A percentile compares a stretch with the other conserved stretches of the same genome.
Evolutionary conservation across 495 filamentous ascomycete genomes (phyloP).

Genomic region (Bryoglossum gracile): DNA sequence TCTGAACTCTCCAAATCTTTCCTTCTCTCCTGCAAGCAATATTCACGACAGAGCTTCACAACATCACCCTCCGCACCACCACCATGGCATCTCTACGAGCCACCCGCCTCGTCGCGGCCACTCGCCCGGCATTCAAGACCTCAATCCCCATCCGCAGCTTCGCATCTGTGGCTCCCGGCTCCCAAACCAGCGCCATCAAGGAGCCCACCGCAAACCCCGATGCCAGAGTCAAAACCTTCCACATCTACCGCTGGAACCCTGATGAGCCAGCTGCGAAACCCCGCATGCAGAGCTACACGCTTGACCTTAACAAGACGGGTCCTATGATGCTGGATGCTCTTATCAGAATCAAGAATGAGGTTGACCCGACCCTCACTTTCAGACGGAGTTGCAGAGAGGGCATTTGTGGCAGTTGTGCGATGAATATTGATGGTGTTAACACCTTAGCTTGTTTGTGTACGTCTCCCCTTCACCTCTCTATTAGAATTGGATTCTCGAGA

Average conservation of each 20-base stretch:
- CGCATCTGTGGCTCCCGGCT: constrained; percentile 38
- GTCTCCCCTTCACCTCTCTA: constrained; percentile 29
- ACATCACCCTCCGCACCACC: constrained; percentile 24
- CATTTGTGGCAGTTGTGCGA: constrained; percentile 96
- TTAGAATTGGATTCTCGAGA: too few relatives aligned
- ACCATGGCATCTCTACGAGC: constrained; percentile 79
- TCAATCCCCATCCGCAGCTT: constrained; percentile 12
- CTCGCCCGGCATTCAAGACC: constrained; percentile 41
- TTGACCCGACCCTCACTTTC: constrained; percentile 95
- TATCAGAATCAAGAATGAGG: constrained; percentile 97
- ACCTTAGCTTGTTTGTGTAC: constrained; percentile 95
- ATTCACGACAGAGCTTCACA: too few relatives aligned
- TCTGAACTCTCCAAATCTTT: too few relatives aligned
- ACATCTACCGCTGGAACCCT: constrained; percentile 98
- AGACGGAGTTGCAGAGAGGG: constrained; percentile 92
- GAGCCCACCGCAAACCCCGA: constrained; percentile 47
- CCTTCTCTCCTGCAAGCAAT: too few relatives aligned
- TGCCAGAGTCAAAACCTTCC: constrained; percentile 82
- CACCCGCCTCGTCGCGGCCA: constrained; percentile 53
- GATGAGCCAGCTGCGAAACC: constrained; percentile 87
- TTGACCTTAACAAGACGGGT: constrained; percentile 97
- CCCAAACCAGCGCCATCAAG: constrained; percentile 25
- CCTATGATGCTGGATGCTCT: constrained; percentile 97
- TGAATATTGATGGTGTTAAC: constrained; percentile 99
- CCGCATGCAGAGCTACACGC: constrained; percentile 84